Percentiles rank a stretch among this genome's conserved stretches.
phyloP scores from a whole-genome alignment of 2,329 filamentous ascomycete species.

The Fusarium bactridioides region DNA sequence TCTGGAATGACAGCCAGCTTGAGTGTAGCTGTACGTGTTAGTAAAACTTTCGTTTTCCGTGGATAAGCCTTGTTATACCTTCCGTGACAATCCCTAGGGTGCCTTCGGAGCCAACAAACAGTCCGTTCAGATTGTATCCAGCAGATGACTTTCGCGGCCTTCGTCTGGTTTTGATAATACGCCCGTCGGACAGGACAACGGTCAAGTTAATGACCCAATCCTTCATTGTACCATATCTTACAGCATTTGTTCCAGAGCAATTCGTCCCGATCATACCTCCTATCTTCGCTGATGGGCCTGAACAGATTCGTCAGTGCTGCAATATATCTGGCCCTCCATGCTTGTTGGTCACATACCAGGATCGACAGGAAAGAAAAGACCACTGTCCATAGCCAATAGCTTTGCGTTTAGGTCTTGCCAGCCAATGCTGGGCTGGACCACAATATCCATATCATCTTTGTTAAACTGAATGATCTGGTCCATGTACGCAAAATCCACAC shows the following conservation, averaged over 20 bases:
- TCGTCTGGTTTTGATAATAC: conserved; percentile 78
- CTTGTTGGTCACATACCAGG: conserved; percentile 61
- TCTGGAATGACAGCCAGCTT: conserved; percentile 81
- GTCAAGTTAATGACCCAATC: conserved; percentile 88
- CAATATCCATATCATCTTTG: conserved; percentile 88
- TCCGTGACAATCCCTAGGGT: conserved; percentile 84
- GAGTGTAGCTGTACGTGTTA: conserved; percentile 66
- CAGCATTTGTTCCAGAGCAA: conserved; percentile 79
- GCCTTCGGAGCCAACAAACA: conserved; percentile 85
- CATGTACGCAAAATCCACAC: conserved; percentile 90
- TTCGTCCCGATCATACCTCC: conserved; percentile 86
- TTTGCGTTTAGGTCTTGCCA: conserved; percentile 89
- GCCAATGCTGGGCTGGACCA: conserved; percentile 89
- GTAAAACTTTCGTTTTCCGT: background rate
- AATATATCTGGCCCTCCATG: background rate
- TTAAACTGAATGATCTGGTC: conserved; percentile 81
- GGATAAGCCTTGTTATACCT: conserved; percentile 47
- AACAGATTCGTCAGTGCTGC: background rate
- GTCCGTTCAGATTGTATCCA: conserved; percentile 81
- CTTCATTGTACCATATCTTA: conserved; percentile 86
- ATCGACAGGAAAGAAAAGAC: conserved; percentile 91
- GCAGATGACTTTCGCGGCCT: conserved; percentile 83
- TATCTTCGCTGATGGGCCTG: conserved; percentile 73
- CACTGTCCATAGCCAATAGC: conserved; percentile 71
- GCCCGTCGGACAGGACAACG: conserved; percentile 80